Conservation (phyloP, 2,329 filamentous ascomycete genomes). For the Aureobasidium sp. region DNA sequence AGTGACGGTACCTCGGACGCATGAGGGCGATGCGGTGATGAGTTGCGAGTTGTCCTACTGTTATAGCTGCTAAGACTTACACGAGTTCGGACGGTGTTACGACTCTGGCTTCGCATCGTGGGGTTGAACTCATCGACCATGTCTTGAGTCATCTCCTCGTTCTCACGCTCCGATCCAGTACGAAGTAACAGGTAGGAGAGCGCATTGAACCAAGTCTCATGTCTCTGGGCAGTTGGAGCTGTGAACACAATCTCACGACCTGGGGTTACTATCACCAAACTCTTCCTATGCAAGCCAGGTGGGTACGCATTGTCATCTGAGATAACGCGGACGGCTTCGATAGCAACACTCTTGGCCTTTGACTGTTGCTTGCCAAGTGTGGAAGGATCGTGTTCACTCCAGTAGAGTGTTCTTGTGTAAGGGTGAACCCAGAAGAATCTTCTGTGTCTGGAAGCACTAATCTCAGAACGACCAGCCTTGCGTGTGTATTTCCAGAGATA, state of each 20-base stretch:
- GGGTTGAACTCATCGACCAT: constrained; percentile 77
- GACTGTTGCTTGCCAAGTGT: constrained; percentile 68
- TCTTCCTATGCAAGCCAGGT: constrained; percentile 89
- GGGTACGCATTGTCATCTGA: constrained; percentile 93
- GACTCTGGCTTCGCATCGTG: constrained; percentile 41
- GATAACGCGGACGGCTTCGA: constrained; percentile 86
- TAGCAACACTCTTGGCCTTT: constrained; percentile 80
- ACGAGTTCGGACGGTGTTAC: constrained; percentile 40
- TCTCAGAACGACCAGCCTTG: constrained; percentile 71
- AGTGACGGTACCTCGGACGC: constrained; percentile 15
- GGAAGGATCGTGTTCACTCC: constrained; percentile 85
- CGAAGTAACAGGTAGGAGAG: constrained; percentile 85
- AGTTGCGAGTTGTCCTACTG: constrained; percentile 49
- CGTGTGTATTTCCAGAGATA: constrained; percentile 99
- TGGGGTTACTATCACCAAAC: constrained; percentile 80
- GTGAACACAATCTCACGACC: constrained; percentile 90
- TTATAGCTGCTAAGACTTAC: constrained; percentile 33
- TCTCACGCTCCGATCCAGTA: constrained; percentile 47
- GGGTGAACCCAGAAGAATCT: constrained; percentile 99
- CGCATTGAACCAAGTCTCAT: constrained; percentile 98
- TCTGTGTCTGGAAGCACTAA: constrained; percentile 83
- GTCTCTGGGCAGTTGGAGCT: constrained; percentile 82
- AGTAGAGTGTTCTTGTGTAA: constrained; percentile 92
- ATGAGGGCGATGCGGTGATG: constrained; percentile 44
- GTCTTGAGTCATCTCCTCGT: constrained; percentile 45